These are phyloP conservation scores for Camellia granthamiana DNA, from an alignment of 148 eudicot genomes.

Conservation along the genomic window DNA sequence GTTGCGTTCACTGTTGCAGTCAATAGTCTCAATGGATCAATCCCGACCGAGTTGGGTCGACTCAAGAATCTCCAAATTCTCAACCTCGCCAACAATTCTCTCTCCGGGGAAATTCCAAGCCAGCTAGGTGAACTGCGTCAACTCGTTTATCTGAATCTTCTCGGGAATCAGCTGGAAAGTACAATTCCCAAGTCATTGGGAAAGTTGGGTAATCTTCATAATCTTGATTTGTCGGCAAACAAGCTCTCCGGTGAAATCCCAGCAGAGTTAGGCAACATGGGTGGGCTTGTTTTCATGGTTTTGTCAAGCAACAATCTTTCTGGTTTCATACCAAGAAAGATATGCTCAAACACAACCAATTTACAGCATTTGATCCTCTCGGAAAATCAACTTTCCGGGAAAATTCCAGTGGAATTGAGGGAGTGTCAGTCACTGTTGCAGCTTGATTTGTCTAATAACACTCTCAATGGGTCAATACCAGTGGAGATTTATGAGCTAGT, in stretches of 20 bases:
- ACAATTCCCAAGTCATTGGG: slow-evolving; percentile 52
- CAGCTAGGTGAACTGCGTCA: slow-evolving; percentile 58
- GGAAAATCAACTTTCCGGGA: slow-evolving; percentile 60
- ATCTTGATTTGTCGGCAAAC: slow-evolving; percentile 73
- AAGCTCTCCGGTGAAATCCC: slow-evolving; percentile 73
- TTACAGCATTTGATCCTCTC: slow-evolving; percentile 56
- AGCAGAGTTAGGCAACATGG: slow-evolving; percentile 60
- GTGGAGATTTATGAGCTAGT: slow-evolving; percentile 49
- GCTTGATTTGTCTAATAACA: slow-evolving; percentile 89
- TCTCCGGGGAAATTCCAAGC: slow-evolving; percentile 63
- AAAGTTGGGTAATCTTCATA: slow-evolving; percentile 47
- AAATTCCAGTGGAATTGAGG: slow-evolving; percentile 56
- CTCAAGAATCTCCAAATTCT: slow-evolving; percentile 51
- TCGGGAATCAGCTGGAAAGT: slow-evolving; percentile 77
- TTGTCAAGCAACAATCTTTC: slow-evolving; percentile 56
- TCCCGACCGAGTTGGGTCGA: slow-evolving; percentile 48
- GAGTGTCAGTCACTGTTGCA: slow-evolving; percentile 50
- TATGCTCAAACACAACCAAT: slow-evolving; percentile 67
- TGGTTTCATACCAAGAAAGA: slow-evolving; percentile 53
- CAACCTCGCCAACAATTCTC: slow-evolving; percentile 71
- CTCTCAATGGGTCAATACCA: slow-evolving; percentile 74
- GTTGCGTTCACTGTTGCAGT: slow-evolving; percentile 53
- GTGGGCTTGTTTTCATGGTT: slow-evolving; percentile 53
- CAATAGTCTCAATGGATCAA: slow-evolving; percentile 62
- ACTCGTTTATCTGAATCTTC: slow-evolving; percentile 64